Base-by-base conservation (phyloP, 1,139 yeast species). In the Lodderomyces jiufengensis region DNA sequence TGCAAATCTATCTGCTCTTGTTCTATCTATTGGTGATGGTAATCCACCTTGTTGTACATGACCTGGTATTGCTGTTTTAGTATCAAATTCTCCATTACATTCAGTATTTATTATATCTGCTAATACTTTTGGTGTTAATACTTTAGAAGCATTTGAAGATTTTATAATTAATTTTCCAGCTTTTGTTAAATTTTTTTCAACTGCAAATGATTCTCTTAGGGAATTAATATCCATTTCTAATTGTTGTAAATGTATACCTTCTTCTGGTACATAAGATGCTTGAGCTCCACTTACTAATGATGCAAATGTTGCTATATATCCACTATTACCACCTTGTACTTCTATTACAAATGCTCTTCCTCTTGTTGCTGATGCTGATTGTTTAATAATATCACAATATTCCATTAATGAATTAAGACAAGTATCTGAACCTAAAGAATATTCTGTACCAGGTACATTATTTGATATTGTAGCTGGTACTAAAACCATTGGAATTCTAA, bases 21-120 rank as follows among this genome's bases (percentile, higher is more conserved):
- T 84, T 63, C 97, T 80, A 61, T 92, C 98, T 61, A 88, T 85
- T 6, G 97, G 87, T 3, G 97, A 84, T 27, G 98, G 98, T 37
- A 80, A 77, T 41, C 95, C 95, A 60, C 98, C 98, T 63, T 92
- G 98, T 70, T 92, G 98, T 36, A 88, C 95, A 56, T 92, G 98
- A 21, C 98, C 98, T 9, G 98, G 98, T 38, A 90, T 81, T 11
- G 98, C 98, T 4, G 95, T 88, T 61, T 95, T 83, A 13, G 95
- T 85, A 53, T 90, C 97, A 55, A 88, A 92, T 44, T 74, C 71
- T 34, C 84, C 83, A 34, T 75, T 67, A 29, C 88, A 78, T 51
- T 87, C 92, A 46, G 84, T 83, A 47, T 80, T 78, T 51, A 90
- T 80, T 45, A 92, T 86, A 41, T 85, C 81, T 22, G 95, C 88